Evolutionary conservation across 345 rosid genomes (phyloP).

Genomic region (Hevea brasiliensis): DNA sequence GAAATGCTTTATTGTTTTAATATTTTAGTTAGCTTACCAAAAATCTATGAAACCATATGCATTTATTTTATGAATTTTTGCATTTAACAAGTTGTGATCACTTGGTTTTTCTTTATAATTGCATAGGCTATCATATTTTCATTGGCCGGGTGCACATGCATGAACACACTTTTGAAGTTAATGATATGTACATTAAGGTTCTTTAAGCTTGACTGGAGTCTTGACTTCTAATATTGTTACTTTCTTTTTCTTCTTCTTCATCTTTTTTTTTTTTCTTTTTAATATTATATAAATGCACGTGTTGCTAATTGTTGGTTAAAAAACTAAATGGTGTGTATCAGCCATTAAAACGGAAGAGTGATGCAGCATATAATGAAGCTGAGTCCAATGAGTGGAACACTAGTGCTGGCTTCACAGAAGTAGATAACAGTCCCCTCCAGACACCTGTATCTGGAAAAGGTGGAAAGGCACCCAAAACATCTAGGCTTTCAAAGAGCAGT

Average conservation of each 20-base stretch:
- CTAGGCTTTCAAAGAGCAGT: slow-evolving; percentile 59
- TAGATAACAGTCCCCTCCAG: slow-evolving; percentile 51
- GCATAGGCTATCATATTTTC: too few species aligned
- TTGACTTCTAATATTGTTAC: too few species aligned
- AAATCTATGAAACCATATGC: too few species aligned
- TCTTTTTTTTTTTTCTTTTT: slow-evolving; percentile 9
- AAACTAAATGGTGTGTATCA: slow-evolving; percentile 24
- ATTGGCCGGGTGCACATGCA: background rate
- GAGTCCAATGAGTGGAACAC: slow-evolving; percentile 54
- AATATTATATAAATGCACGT: slow-evolving; percentile 1
- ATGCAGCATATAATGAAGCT: slow-evolving; percentile 47
- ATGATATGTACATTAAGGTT: background rate
- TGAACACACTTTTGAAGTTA: background rate
- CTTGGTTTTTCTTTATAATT: background rate
- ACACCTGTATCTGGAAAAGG: slow-evolving; percentile 78
- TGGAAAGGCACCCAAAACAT: slow-evolving; percentile 60
- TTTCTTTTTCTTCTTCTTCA: background rate
- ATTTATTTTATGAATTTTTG: too few species aligned
- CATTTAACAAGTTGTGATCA: background rate
- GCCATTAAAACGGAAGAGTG: slow-evolving; percentile 83
- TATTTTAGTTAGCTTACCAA: too few species aligned
- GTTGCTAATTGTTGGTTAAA: slow-evolving; percentile 18
- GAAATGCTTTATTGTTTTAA: too few species aligned
- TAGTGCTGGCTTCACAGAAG: slow-evolving; percentile 50
- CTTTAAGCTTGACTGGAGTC: slow-evolving; percentile 5